These are phyloP conservation scores for Leccinum subgranulosum DNA, from an alignment of 768 basidiomycete genomes.

Conservation along the genomic window DNA sequence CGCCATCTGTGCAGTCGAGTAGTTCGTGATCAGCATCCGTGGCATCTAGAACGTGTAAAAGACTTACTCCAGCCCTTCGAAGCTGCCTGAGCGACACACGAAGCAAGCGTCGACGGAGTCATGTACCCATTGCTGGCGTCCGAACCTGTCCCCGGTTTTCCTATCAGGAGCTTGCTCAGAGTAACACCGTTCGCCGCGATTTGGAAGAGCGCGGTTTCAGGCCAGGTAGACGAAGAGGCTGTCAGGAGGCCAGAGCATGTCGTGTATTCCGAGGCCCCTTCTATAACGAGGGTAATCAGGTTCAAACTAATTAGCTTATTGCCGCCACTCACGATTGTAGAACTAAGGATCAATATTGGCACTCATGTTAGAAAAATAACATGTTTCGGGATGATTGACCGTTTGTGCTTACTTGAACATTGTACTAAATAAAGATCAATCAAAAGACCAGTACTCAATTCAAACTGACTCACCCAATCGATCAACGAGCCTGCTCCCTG, in stretches of 20 bases:
- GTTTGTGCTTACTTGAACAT: constrained; percentile 35
- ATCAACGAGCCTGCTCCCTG: constrained; percentile 39
- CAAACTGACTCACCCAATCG: constrained; percentile 37
- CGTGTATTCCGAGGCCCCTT: constrained; percentile 61
- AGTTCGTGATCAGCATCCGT: neutral
- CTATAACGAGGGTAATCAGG: constrained; percentile 28
- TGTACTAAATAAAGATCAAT: constrained; percentile 20
- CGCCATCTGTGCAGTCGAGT: constrained; percentile 24
- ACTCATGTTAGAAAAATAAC: neutral
- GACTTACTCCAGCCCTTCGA: constrained; percentile 62
- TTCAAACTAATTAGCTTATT: neutral
- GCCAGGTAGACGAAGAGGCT: constrained; percentile 58
- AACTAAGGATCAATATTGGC: constrained; percentile 13
- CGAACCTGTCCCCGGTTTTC: constrained; percentile 43
- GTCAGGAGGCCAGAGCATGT: constrained; percentile 59
- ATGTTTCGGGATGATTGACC: neutral
- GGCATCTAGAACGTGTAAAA: neutral
- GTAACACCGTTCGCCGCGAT: constrained; percentile 46
- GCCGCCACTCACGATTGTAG: constrained; percentile 25
- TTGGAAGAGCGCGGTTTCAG: constrained; percentile 54
- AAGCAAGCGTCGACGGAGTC: constrained; percentile 49
- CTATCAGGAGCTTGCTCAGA: constrained; percentile 52
- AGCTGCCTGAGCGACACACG: constrained; percentile 60
- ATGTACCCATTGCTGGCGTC: constrained; percentile 58
- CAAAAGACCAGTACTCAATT: neutral